These are phyloP conservation scores for Stagonosporopsis cucurbitacearum DNA, from an alignment of 2,329 filamentous ascomycete species.

Conservation along the genomic window DNA sequence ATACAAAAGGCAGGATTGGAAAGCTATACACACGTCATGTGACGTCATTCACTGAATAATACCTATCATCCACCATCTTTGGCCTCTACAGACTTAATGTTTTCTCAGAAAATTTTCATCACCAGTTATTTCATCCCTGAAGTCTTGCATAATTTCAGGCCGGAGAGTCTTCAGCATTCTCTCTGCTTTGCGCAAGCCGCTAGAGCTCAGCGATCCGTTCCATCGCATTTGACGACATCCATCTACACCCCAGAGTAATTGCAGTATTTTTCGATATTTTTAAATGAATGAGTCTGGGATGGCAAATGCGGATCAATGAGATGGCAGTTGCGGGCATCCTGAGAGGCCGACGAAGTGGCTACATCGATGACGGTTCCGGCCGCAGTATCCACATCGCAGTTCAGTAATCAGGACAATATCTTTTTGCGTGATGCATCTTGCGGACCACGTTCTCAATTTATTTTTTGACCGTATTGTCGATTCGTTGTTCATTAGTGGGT, in stretches of 20 bases:
- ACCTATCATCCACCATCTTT: neutral
- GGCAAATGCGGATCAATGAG: slow-evolving; percentile 11
- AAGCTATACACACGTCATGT: neutral
- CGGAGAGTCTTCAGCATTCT: slow-evolving; percentile 18
- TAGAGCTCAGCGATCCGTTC: slow-evolving; percentile 15
- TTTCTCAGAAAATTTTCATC: slow-evolving; percentile 6
- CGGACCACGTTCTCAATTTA: slow-evolving; percentile 5
- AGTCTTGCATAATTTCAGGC: slow-evolving; percentile 12
- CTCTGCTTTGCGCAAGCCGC: slow-evolving; percentile 11
- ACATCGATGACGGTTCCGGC: slow-evolving; percentile 11
- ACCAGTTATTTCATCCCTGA: neutral
- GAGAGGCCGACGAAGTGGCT: neutral
- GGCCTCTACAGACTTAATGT: slow-evolving; percentile 7
- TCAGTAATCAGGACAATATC: slow-evolving; percentile 28
- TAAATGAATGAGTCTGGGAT: slow-evolving; percentile 8
- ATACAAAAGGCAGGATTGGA: neutral
- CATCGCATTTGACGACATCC: slow-evolving; percentile 10
- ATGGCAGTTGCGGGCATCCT: slow-evolving; percentile 5
- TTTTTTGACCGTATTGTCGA: slow-evolving; percentile 7
- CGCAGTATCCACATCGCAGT: slow-evolving; percentile 28
- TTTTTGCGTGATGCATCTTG: neutral
- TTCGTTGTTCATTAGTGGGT: neutral
- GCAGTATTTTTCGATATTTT: slow-evolving; percentile 10
- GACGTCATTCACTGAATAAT: neutral
- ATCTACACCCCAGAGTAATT: neutral